These are phyloP conservation scores for Saccharomycopsis javanensis DNA, from an alignment of 805 yeast genomes.

Conservation along the genomic window DNA sequence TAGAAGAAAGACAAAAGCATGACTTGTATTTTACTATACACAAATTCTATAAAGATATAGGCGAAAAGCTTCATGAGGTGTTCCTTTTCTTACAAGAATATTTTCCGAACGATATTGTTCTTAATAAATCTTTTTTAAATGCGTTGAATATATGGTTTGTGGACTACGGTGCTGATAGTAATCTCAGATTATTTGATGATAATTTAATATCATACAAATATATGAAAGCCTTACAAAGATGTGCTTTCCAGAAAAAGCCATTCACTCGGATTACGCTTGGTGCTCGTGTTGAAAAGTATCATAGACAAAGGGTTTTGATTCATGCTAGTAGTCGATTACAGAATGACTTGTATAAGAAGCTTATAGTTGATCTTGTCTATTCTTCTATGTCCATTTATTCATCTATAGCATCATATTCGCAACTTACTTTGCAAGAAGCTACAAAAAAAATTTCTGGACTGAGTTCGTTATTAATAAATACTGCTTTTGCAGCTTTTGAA, in stretches of 20 bases:
- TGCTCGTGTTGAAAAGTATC: conserved; percentile 62
- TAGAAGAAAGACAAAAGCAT: conserved; percentile 33
- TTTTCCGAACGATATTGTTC: conserved; percentile 53
- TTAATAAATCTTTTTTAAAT: conserved; percentile 52
- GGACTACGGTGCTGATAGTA: conserved; percentile 67
- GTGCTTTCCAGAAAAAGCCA: conserved; percentile 55
- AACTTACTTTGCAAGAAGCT: conserved; percentile 52
- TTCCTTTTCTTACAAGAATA: conserved; percentile 37
- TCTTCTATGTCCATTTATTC: conserved; percentile 62
- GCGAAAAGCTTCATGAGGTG: conserved; percentile 52
- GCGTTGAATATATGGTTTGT: conserved; percentile 68
- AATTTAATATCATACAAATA: conserved; percentile 45
- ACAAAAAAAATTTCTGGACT: conserved; percentile 64
- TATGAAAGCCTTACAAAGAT: conserved; percentile 49
- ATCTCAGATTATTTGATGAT: conserved; percentile 46
- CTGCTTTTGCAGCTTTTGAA: conserved; percentile 40
- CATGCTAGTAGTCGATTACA: conserved; percentile 68
- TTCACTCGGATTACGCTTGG: conserved; percentile 74
- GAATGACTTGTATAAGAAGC: conserved; percentile 48
- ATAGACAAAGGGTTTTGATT: conserved; percentile 60
- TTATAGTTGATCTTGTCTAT: conserved; percentile 56
- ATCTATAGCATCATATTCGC: conserved; percentile 62
- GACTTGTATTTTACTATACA: conserved; percentile 47
- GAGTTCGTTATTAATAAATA: conserved; percentile 42
- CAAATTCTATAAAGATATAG: conserved; percentile 47